Evolutionary conservation across 305 asterid species (phyloP).

Genomic region (Fraxinus nigra): DNA sequence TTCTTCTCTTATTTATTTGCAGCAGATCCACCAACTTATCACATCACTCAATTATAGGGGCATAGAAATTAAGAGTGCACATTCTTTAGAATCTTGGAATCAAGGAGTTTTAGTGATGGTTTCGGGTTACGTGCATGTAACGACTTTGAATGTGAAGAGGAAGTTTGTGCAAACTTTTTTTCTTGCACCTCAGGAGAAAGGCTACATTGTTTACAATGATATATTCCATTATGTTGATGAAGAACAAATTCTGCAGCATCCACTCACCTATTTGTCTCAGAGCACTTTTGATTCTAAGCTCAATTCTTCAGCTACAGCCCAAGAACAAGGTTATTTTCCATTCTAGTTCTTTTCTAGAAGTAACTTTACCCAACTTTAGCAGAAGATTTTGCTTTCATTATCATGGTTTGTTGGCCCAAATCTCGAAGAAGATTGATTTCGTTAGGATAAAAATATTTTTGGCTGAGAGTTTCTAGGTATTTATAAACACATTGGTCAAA

Average conservation of each 20-base stretch:
- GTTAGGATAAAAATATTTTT: background rate
- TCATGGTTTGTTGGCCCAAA: background rate
- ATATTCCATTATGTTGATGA: constrained; percentile 86
- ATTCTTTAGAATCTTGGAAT: constrained; percentile 92
- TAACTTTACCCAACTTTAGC: background rate
- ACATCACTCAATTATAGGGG: constrained; percentile 72
- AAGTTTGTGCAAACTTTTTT: constrained; percentile 89
- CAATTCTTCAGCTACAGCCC: constrained; percentile 47
- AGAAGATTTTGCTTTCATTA: background rate
- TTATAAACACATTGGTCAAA: background rate
- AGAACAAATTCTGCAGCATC: constrained; percentile 67
- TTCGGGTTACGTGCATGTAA: constrained; percentile 65
- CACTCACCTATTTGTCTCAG: constrained; percentile 63
- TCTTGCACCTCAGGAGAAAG: constrained; percentile 97
- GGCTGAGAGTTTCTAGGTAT: background rate
- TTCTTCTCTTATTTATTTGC: constrained; percentile 30
- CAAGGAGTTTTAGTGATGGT: constrained; percentile 95
- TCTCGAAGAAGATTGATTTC: background rate
- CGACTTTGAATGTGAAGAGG: constrained; percentile 64
- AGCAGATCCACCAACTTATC: constrained; percentile 82
- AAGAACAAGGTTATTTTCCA: constrained; percentile 60
- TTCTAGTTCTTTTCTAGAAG: background rate
- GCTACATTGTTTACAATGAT: constrained; percentile 84
- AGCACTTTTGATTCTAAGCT: constrained; percentile 56
- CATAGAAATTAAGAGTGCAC: constrained; percentile 82